Percentiles rank a stretch among this genome's conserved stretches.
phyloP scores from a whole-genome alignment of 768 basidiomycete genomes.

The Gautieria morchelliformis region DNA sequence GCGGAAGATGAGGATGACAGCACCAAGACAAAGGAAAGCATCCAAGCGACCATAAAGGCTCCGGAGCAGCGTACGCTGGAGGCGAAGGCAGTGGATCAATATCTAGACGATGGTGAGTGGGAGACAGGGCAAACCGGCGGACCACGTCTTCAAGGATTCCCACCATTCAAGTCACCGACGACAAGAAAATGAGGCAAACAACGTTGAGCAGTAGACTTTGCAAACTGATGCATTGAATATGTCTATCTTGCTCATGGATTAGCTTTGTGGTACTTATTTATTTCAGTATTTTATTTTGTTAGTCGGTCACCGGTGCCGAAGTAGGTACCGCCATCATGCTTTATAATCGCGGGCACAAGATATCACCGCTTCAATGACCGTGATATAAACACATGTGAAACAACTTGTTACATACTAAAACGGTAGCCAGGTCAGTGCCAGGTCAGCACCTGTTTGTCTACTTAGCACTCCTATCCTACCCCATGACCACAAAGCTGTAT shows the following conservation, averaged over 20 bases:
- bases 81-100: conserved; percentile 43
- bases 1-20: conserved; percentile 32
- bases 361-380: no score
- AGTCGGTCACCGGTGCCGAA: no score
- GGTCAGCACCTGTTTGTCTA: no score
- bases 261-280: no score
- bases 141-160: background rate
- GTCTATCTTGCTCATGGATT: background rate
- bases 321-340: no score
- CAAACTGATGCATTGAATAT: conserved; percentile 5
- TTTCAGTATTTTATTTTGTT: no score
- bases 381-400: no score
- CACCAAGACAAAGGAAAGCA: background rate
- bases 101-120: conserved; percentile 66
- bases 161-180: background rate
- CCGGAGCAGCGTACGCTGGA: conserved; percentile 23
- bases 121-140: conserved; percentile 33
- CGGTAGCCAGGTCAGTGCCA: no score
- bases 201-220: conserved; percentile 15
- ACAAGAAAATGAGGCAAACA: background rate
- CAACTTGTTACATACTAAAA: no score
- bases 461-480: no score
- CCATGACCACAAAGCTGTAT: conserved; percentile 31
- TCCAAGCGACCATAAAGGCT: background rate
- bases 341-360: no score